These are phyloP conservation scores for Exophiala oligosperma DNA, from an alignment of 2,329 filamentous ascomycete genomes.

Conservation along the genomic window DNA sequence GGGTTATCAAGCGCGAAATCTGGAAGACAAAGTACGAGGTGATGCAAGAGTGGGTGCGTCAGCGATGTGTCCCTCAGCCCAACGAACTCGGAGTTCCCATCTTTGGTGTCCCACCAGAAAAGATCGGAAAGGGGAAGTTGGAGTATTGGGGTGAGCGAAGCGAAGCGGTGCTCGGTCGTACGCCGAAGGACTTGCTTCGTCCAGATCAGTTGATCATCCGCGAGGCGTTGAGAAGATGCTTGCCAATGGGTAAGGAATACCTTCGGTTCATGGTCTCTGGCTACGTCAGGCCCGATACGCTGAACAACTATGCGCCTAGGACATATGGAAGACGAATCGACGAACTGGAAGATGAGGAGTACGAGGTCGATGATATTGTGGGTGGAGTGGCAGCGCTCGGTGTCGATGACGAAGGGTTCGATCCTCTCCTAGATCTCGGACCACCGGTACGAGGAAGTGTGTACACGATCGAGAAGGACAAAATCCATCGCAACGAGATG, in stretches of 20 bases:
- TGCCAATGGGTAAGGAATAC: slow-evolving; percentile 24
- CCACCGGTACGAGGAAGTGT: slow-evolving; percentile 11
- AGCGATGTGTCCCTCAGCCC: slow-evolving; percentile 48
- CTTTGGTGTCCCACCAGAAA: slow-evolving; percentile 52
- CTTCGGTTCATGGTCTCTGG: slow-evolving; percentile 52
- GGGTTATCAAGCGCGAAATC: slow-evolving; percentile 59
- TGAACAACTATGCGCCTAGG: slow-evolving; percentile 53
- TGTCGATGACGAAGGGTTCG: slow-evolving; percentile 23
- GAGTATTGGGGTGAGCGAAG: slow-evolving; percentile 56
- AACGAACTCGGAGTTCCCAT: slow-evolving; percentile 29
- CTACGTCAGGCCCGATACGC: slow-evolving; percentile 55
- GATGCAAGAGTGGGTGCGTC: slow-evolving; percentile 58
- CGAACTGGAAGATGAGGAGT: slow-evolving; percentile 22
- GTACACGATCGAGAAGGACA: slow-evolving; percentile 21
- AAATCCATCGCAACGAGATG: slow-evolving; percentile 7
- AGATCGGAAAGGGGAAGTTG: slow-evolving; percentile 55
- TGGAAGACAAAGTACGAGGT: slow-evolving; percentile 54
- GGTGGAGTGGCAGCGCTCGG: slow-evolving; percentile 25
- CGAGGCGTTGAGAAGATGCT: slow-evolving; percentile 28
- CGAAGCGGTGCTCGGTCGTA: slow-evolving; percentile 7
- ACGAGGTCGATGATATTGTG: slow-evolving; percentile 26
- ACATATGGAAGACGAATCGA: slow-evolving; percentile 32
- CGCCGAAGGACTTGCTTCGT: slow-evolving; percentile 24
- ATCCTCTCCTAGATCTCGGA: slow-evolving; percentile 26
- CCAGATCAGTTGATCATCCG: slow-evolving; percentile 32